Base-by-base conservation (phyloP, 176 grass and related monocot genomes). In the Oropetium thomaeum region DNA sequence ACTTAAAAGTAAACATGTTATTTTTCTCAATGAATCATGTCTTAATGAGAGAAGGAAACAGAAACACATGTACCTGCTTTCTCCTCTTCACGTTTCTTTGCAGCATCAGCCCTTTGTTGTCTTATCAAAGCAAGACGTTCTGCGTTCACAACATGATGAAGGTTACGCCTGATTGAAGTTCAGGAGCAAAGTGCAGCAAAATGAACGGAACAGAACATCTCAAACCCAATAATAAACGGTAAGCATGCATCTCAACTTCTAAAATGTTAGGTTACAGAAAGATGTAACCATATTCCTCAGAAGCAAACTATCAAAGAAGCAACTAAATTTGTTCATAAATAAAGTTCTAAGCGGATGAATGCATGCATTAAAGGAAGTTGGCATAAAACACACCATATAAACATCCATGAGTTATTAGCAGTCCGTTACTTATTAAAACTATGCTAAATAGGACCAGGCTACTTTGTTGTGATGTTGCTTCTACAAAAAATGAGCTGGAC, bases 61-160 rank as follows among this genome's bases (percentile, higher is more conserved):
- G 47, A 69, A 57, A 49, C 28, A 69, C 32, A 71, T 30, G 8
- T 89, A 97, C 95, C 95, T 79, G 95, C 91, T 88, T 94, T 98
- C 85, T 98, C 95, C 79, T 93, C 91, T 69, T 92, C 91, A 2
- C 91, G 84, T 80, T 98, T 98, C 78, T 94, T 98, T 76, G 95
- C 95, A 84, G 95, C 95, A 48, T 91, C 95, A 20, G 91, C 91
- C 58, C 95, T 94, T 77, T 98, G 95, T 67, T 83, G 91, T 66
- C 95, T 88, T 78, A 98, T 86, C 77, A 98, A 89, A 79, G 95
- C 95, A 62, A 98, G 84, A 68, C 95, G 95, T 63, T 98, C 95
- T 98, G 81, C 86, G 89, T 79, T 78, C 77, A 33, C 39, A 88
- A 74, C 57, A 79, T 66, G 30, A 64, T 49, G 62, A 57, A 29